Conservation (phyloP, 2,329 filamentous ascomycete species). For the Leptosphaerulina australis region DNA sequence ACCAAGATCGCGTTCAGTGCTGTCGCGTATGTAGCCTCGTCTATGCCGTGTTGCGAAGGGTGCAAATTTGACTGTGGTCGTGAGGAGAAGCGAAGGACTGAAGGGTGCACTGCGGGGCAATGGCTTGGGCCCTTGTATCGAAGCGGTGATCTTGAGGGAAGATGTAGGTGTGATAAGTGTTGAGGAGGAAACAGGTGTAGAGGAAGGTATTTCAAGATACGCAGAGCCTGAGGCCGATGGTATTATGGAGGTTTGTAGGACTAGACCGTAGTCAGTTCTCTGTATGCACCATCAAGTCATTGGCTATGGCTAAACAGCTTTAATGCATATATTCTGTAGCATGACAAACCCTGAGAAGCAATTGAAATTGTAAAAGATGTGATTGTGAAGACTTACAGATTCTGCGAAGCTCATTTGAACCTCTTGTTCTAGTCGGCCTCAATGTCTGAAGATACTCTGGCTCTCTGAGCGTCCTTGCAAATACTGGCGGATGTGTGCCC, state of each 20-base stretch:
- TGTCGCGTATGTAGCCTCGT: constrained; percentile 84
- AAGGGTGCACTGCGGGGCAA: constrained; percentile 89
- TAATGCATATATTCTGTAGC: not conserved
- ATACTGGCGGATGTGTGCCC: constrained; percentile 76
- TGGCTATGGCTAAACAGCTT: not conserved
- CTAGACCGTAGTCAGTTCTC: constrained; percentile 55
- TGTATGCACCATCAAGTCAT: not conserved
- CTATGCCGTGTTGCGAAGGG: constrained; percentile 87
- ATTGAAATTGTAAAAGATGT: not conserved
- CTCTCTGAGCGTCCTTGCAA: constrained; percentile 59
- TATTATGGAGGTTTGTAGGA: constrained; percentile 88
- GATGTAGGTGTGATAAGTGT: constrained; percentile 62
- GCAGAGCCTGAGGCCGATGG: constrained; percentile 93
- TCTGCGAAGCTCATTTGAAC: constrained; percentile 75
- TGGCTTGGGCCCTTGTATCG: constrained; percentile 90
- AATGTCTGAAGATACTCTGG: constrained; percentile 53
- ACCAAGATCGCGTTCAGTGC: constrained; percentile 84
- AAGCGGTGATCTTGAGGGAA: constrained; percentile 88
- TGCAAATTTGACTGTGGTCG: constrained; percentile 94
- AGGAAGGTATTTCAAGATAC: constrained; percentile 70
- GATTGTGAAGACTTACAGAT: constrained; percentile 69
- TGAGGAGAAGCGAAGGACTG: constrained; percentile 88
- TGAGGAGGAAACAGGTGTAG: constrained; percentile 46
- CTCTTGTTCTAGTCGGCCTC: constrained; percentile 63
- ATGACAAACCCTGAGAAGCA: not conserved